Evolutionary conservation across 306 rosid genomes (phyloP).

Genomic region (Cyclanthera cordifolia): DNA sequence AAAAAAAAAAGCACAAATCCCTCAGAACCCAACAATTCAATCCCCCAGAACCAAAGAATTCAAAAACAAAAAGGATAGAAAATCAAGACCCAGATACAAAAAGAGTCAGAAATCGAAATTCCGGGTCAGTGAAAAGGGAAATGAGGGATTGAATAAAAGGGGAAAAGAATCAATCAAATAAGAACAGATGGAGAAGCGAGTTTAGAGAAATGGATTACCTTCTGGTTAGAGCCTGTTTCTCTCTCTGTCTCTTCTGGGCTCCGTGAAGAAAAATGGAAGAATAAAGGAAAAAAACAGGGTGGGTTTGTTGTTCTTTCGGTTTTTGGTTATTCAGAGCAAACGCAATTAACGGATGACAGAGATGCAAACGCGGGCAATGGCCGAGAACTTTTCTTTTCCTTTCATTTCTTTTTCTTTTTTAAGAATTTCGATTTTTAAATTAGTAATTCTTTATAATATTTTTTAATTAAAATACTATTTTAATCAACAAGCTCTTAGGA

Average conservation of each 20-base stretch:
- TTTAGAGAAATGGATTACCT: neutral
- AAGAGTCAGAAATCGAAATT: neutral
- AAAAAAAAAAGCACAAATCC: neutral
- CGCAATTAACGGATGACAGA: conserved; percentile 14
- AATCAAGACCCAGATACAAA: neutral
- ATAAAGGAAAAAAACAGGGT: conserved; percentile 2
- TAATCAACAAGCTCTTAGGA: no score
- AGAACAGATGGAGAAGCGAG: neutral
- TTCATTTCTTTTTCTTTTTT: neutral
- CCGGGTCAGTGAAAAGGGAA: neutral
- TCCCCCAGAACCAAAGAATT: neutral
- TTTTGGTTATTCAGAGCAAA: conserved; percentile 9
- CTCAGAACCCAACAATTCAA: neutral
- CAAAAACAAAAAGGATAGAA: neutral
- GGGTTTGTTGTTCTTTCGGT: neutral
- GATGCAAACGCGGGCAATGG: conserved; percentile 8
- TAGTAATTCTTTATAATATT: no score
- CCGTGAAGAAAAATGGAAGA: neutral
- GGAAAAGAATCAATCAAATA: neutral
- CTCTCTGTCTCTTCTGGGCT: conserved; percentile 14
- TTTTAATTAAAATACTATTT: no score
- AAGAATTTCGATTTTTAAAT: no score
- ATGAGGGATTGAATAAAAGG: neutral
- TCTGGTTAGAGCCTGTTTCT: conserved; percentile 8
- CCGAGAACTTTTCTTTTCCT: neutral